phyloP scores from a whole-genome alignment of 2,329 filamentous ascomycete genomes.

The Colletotrichum musicola region DNA sequence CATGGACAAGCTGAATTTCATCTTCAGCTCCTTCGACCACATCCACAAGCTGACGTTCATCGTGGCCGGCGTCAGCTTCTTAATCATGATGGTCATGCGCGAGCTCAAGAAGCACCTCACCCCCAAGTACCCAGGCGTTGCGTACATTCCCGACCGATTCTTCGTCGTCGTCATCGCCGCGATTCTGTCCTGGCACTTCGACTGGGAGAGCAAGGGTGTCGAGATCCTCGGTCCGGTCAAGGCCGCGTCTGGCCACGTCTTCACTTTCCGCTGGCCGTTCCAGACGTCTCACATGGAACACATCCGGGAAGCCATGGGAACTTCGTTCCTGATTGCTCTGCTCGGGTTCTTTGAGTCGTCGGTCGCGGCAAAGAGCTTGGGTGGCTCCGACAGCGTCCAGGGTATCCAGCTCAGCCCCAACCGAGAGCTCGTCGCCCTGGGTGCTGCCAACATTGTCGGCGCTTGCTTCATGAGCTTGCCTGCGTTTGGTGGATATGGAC shows the following conservation, averaged over 20 bases:
- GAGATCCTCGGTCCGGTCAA: conserved; percentile 87
- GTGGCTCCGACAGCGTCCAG: conserved; percentile 76
- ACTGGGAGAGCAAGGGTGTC: conserved; percentile 85
- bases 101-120: conserved; percentile 86
- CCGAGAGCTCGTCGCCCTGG: conserved; percentile 91
- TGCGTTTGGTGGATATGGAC: conserved; percentile 94
- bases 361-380: conserved; percentile 92
- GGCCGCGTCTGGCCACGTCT: conserved; percentile 76
- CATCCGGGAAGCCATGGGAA: conserved; percentile 88
- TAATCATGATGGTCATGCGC: conserved; percentile 89
- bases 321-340: conserved; percentile 91
- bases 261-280: conserved; percentile 90
- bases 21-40: conserved; percentile 74
- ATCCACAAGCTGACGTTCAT: conserved; percentile 81
- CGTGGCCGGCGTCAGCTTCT: conserved; percentile 84
- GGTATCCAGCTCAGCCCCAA: conserved; percentile 90
- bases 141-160: conserved; percentile 93
- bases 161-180: conserved; percentile 88
- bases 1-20: conserved; percentile 86
- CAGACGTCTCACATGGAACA: conserved; percentile 81
- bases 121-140: conserved; percentile 81
- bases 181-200: conserved; percentile 79
- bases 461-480: conserved; percentile 93
- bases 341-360: conserved; percentile 99
- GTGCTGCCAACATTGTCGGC: conserved; percentile 90